A percentile compares a stretch with the other conserved stretches of the same genome.
These are phyloP conservation scores for Termitomyces bulborhizus DNA, from an alignment of 768 basidiomycete species.

Conservation along the genomic window DNA sequence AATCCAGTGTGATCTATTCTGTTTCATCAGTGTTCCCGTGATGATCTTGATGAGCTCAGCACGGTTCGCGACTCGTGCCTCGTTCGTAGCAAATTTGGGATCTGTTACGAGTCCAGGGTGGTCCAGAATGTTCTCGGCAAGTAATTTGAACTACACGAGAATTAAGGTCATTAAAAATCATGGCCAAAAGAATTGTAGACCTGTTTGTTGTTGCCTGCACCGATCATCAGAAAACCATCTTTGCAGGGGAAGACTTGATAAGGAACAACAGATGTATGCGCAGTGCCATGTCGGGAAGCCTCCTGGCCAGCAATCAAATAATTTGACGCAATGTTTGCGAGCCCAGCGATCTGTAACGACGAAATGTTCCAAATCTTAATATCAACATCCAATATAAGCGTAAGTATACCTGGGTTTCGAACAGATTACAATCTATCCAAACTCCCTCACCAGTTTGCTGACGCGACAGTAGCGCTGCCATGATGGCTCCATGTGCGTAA, in stretches of 20 bases:
- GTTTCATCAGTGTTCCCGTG: constrained; percentile 47
- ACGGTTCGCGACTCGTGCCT: constrained; percentile 71
- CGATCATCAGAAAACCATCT: constrained; percentile 90
- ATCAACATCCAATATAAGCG: neutral
- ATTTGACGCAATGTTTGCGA: constrained; percentile 91
- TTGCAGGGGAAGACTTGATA: constrained; percentile 88
- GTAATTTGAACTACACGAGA: constrained; percentile 53
- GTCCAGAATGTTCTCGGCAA: constrained; percentile 59
- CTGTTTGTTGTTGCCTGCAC: constrained; percentile 87
- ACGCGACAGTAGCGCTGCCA: constrained; percentile 82
- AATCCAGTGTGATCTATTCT: constrained; percentile 71
- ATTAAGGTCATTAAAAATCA: neutral
- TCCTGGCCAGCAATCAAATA: constrained; percentile 84
- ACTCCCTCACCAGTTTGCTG: constrained; percentile 81
- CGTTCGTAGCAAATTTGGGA: constrained; percentile 66
- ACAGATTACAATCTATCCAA: constrained; percentile 90
- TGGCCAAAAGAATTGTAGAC: constrained; percentile 24
- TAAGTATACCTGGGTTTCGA: constrained; percentile 74
- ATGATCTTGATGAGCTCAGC: constrained; percentile 64
- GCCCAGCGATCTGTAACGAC: constrained; percentile 65
- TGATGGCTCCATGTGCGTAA: constrained; percentile 88
- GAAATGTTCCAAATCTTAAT: neutral
- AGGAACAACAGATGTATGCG: constrained; percentile 90
- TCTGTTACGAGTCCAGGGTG: constrained; percentile 54
- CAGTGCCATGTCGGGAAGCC: constrained; percentile 83